phyloP scores from a whole-genome alignment of 768 basidiomycete genomes.

The Russula foetens region DNA sequence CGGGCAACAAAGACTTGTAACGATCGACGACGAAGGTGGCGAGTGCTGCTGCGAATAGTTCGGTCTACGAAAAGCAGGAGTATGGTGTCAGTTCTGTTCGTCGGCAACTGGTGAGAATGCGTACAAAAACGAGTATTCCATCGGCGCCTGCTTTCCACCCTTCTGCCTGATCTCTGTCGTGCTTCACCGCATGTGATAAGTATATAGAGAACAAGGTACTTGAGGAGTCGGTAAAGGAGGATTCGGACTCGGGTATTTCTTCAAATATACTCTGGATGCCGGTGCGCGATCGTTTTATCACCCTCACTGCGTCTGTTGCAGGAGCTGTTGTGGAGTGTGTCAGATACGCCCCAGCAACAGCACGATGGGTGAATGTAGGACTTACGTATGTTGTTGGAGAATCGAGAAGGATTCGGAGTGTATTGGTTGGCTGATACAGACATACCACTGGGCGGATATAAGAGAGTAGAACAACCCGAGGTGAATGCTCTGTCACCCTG shows the following conservation, averaged over 20 bases:
- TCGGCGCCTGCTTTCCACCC: constrained; percentile 10
- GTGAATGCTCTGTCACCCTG: too few species aligned
- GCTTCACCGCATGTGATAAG: constrained; percentile 6
- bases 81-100: neutral
- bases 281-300: neutral
- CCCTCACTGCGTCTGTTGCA: too few species aligned
- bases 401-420: neutral
- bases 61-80: constrained; percentile 2
- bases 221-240: constrained; percentile 4
- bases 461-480: too few species aligned
- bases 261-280: neutral
- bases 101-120: neutral
- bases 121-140: constrained; percentile 11
- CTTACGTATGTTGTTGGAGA: neutral
- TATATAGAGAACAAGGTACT: constrained; percentile 9
- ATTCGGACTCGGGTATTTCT: neutral
- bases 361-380: too few species aligned
- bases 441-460: neutral
- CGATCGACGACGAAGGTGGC: constrained; percentile 15
- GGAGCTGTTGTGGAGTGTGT: neutral
- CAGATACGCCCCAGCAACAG: too few species aligned
- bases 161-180: neutral
- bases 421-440: neutral
- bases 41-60: constrained; percentile 7
- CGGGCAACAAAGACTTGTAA: constrained; percentile 12